Conservation (phyloP, 371 early-diverging fungal genomes). For the Lichtheimia ornata region DNA sequence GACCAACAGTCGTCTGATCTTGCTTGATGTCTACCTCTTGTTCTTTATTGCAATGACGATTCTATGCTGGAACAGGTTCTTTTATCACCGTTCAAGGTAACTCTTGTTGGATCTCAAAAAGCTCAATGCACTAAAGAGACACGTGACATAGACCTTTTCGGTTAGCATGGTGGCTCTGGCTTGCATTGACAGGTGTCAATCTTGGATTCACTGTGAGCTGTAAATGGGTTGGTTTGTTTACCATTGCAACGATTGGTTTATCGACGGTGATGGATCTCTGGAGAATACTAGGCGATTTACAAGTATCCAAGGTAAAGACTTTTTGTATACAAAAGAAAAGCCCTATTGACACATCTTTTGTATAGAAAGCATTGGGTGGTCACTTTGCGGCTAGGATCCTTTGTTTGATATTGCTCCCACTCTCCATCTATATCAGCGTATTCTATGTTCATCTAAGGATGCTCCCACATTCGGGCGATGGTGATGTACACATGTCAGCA, state of each 20-base stretch:
- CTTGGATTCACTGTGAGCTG: slow-evolving; percentile 69
- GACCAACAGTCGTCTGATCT: slow-evolving; percentile 87
- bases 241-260: slow-evolving; percentile 81
- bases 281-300: slow-evolving; percentile 76
- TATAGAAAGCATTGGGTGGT: slow-evolving; percentile 53
- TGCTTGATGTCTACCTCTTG: slow-evolving; percentile 88
- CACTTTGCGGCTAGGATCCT: slow-evolving; percentile 72
- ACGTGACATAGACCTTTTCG: slow-evolving; percentile 54
- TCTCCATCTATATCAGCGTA: slow-evolving; percentile 75
- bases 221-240: slow-evolving; percentile 94
- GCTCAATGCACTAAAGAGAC: no score
- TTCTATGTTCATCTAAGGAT: slow-evolving; percentile 90
- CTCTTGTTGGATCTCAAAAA: no score
- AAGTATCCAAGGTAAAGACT: slow-evolving; percentile 50
- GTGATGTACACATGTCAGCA: slow-evolving; percentile 89
- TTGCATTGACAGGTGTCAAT: slow-evolving; percentile 68
- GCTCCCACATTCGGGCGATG: slow-evolving; percentile 78
- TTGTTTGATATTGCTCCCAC: slow-evolving; percentile 83
- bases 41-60: slow-evolving; percentile 78
- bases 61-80: slow-evolving; percentile 81
- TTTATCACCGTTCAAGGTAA: slow-evolving; percentile 45
- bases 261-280: slow-evolving; percentile 86
- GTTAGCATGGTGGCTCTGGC: slow-evolving; percentile 72
- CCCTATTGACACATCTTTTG: slow-evolving; percentile 2
- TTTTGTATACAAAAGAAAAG: background rate